phyloP scores from a whole-genome alignment of 768 basidiomycete species.

The Clavulina sp. region DNA sequence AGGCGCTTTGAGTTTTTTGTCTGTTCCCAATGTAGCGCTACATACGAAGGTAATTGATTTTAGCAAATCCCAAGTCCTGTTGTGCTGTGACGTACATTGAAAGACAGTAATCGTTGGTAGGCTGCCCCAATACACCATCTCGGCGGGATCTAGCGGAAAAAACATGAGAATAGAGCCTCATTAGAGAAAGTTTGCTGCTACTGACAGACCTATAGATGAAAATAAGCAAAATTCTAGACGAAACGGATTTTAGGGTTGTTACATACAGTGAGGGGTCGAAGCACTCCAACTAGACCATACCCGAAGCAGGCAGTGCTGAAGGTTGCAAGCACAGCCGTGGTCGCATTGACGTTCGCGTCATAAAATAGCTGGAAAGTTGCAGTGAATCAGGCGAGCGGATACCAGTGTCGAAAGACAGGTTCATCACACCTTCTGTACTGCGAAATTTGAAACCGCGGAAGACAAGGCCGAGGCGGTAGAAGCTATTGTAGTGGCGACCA shows the following conservation, averaged over 20 bases:
- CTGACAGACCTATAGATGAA: background rate
- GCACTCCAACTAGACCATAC: slow-evolving; percentile 41
- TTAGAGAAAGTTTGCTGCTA: background rate
- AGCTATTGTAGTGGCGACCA: slow-evolving; percentile 36
- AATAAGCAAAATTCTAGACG: background rate
- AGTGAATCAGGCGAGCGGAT: background rate
- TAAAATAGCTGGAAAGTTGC: slow-evolving; percentile 32
- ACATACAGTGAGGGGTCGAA: slow-evolving; percentile 35
- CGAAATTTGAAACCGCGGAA: slow-evolving; percentile 40
- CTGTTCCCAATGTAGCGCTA: slow-evolving; percentile 10
- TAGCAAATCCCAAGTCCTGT: background rate
- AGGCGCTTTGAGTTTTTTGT: slow-evolving; percentile 9
- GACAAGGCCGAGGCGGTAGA: slow-evolving; percentile 38
- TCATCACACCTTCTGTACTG: slow-evolving; percentile 33
- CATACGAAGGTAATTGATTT: background rate
- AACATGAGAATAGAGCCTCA: background rate
- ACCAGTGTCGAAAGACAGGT: background rate
- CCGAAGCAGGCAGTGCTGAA: slow-evolving; percentile 19
- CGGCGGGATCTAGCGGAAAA: slow-evolving; percentile 17
- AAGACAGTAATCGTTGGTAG: slow-evolving; percentile 10
- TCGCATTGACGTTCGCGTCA: slow-evolving; percentile 34
- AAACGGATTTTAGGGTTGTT: background rate
- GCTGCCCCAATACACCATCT: slow-evolving; percentile 11
- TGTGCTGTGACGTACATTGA: slow-evolving; percentile 14
- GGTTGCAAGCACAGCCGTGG: slow-evolving; percentile 41